Evolutionary conservation across 2,329 filamentous ascomycete genomes (phyloP).

Genomic region (Phialocephala sp.): DNA sequence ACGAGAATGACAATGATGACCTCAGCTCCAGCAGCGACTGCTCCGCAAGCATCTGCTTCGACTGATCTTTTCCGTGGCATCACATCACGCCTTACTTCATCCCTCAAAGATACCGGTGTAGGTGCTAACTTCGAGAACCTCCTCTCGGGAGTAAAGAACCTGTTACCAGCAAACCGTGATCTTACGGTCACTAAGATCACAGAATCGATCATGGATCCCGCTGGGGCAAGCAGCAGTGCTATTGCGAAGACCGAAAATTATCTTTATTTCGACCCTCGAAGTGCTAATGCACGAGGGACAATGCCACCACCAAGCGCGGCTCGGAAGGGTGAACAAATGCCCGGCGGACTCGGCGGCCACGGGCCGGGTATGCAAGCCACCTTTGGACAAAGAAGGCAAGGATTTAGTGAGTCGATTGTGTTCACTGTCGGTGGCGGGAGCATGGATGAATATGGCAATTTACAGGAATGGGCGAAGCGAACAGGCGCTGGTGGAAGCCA

Average conservation of each 20-base stretch:
- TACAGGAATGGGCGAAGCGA: conserved; percentile 93
- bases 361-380: conserved; percentile 74
- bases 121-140: conserved; percentile 90
- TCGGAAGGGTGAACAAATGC: conserved; percentile 51
- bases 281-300: conserved; percentile 88
- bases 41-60: conserved; percentile 62
- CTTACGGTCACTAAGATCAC: conserved; percentile 97
- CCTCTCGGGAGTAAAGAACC: conserved; percentile 96
- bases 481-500: conserved; percentile 57
- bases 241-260: conserved; percentile 97
- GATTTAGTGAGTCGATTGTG: conserved; percentile 89
- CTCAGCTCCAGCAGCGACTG: conserved; percentile 69
- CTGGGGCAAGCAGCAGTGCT: conserved; percentile 85
- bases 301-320: conserved; percentile 79
- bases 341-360: conserved; percentile 53
- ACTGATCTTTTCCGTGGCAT: conserved; percentile 90
- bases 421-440: conserved; percentile 95
- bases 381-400: conserved; percentile 89
- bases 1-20: conserved; percentile 99
- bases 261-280: conserved; percentile 95
- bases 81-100: conserved; percentile 88
- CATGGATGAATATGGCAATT: conserved; percentile 98
- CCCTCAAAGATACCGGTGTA: conserved; percentile 87
- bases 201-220: conserved; percentile 96
- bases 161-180: conserved; percentile 94